Conservation (phyloP, 805 yeast genomes). For the baker's yeast (Saccharomyces cerevisiae) region DNA sequence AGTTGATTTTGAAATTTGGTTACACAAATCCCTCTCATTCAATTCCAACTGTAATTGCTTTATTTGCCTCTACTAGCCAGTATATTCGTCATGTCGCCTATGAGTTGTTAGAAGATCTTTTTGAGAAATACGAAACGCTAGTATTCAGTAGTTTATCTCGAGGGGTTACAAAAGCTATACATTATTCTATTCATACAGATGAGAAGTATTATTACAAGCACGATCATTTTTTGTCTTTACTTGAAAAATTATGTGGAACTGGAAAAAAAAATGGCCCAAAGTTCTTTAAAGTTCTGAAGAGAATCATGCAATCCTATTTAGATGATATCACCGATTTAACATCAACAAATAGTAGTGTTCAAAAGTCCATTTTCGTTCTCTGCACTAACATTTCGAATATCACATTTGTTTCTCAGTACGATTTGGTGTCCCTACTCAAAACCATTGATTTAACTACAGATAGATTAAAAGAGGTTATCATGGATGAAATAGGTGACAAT, state of each 20-base stretch:
- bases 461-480: constrained; percentile 18
- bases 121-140: constrained; percentile 62
- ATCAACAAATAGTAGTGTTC: constrained; percentile 1
- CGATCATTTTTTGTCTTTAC: constrained; percentile 7
- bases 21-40: constrained; percentile 68
- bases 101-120: constrained; percentile 46
- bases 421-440: constrained; percentile 15
- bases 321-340: constrained; percentile 5
- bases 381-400: constrained; percentile 15
- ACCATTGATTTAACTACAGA: constrained; percentile 17
- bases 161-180: constrained; percentile 50
- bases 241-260: constrained; percentile 14
- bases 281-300: constrained; percentile 11
- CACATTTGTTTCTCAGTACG: constrained; percentile 15
- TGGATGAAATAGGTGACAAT: constrained; percentile 9
- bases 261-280: constrained; percentile 15
- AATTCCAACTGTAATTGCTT: constrained; percentile 61
- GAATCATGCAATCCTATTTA: constrained; percentile 8
- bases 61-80: constrained; percentile 45
- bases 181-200: constrained; percentile 26
- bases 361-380: constrained; percentile 16
- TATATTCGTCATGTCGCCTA: constrained; percentile 41
- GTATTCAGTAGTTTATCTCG: constrained; percentile 57
- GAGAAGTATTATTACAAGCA: constrained; percentile 6
- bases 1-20: constrained; percentile 52